phyloP scores from a whole-genome alignment of 2,329 filamentous ascomycete species.

The Sclerotinia trifoliorum region DNA sequence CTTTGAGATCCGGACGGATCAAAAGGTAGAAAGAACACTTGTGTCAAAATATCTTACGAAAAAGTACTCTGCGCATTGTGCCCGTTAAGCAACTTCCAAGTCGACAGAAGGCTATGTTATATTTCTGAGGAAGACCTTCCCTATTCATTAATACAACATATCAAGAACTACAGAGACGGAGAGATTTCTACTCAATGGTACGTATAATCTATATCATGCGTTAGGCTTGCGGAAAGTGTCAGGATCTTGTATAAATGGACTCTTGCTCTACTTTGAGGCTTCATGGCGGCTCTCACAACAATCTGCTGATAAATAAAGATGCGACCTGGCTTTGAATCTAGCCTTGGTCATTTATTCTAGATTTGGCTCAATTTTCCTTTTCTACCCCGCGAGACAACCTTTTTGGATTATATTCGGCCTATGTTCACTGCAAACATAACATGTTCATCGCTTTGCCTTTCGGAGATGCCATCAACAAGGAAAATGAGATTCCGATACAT shows the following conservation, averaged over 20 bases:
- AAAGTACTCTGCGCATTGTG: not conserved
- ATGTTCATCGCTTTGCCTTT: too few species aligned
- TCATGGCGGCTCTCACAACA: not conserved
- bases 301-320: not conserved
- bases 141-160: not conserved
- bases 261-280: not conserved
- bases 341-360: not conserved
- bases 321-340: not conserved
- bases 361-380: not conserved
- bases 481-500: too few species aligned
- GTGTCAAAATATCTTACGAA: not conserved
- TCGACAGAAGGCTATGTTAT: too few species aligned
- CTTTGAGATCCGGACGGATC: not conserved
- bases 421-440: too few species aligned
- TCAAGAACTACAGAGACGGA: not conserved
- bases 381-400: not conserved
- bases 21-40: too few species aligned
- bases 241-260: not conserved
- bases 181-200: not conserved
- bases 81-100: too few species aligned
- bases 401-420: not conserved
- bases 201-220: not conserved
- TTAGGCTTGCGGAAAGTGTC: not conserved
- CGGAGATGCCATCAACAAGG: too few species aligned
- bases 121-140: too few species aligned